phyloP scores from a whole-genome alignment of 768 basidiomycete species.

The Termitomyces sp. region DNA sequence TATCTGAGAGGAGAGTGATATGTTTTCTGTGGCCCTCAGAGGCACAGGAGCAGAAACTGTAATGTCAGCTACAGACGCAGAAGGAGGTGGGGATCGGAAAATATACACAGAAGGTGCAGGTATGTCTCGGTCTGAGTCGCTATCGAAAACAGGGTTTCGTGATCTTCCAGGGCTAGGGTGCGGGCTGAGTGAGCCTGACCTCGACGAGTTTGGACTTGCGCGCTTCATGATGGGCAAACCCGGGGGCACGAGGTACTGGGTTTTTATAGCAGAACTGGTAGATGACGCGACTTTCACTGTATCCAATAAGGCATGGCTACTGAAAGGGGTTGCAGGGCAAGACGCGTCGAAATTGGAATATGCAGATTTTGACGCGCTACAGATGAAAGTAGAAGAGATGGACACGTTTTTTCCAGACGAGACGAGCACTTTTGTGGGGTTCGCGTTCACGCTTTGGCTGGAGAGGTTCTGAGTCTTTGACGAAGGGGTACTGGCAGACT shows the following conservation, averaged over 20 bases:
- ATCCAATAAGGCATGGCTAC: constrained; percentile 9
- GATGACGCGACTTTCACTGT: constrained; percentile 18
- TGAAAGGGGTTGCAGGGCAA: constrained; percentile 3
- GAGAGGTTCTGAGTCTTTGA: constrained; percentile 4
- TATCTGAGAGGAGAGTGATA: constrained; percentile 12
- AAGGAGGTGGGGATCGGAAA: constrained; percentile 20
- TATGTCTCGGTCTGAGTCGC: constrained; percentile 28
- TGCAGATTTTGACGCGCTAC: constrained; percentile 10
- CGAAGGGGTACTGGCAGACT: constrained; percentile 14
- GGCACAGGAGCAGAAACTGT: constrained; percentile 6
- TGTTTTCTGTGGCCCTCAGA: constrained; percentile 21
- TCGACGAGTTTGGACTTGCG: constrained; percentile 1
- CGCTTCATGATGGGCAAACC: background rate
- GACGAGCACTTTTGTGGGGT: background rate
- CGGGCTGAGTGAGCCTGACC: constrained; percentile 4
- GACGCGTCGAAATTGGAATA: constrained; percentile 18
- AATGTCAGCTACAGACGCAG: constrained; percentile 2
- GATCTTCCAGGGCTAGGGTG: constrained; percentile 15
- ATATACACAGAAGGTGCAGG: constrained; percentile 24
- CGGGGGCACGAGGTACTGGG: constrained; percentile 6
- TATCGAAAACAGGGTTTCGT: constrained; percentile 32
- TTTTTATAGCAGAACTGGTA: constrained; percentile 8
- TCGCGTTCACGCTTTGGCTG: constrained; percentile 8
- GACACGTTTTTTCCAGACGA: constrained; percentile 6
- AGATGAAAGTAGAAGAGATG: constrained; percentile 4